These are phyloP conservation scores for Microbotryum silenes-acaulis DNA, from an alignment of 1,284 basidiomycete species.

Conservation along the genomic window DNA sequence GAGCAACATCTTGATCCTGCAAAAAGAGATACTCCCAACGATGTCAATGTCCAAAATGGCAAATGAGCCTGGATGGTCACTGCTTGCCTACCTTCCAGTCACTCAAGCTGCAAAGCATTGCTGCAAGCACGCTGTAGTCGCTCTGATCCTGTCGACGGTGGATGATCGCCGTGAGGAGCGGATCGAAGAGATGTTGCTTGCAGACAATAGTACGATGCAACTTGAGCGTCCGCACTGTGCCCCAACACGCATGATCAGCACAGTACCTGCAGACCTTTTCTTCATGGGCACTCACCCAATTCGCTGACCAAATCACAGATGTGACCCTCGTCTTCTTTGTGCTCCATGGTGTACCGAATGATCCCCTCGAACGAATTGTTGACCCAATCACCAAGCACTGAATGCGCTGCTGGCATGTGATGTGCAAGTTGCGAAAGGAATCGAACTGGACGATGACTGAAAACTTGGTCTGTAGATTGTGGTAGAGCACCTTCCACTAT, in stretches of 20 bases:
- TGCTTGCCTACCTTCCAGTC: conserved; percentile 19
- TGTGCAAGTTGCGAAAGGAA: conserved; percentile 5
- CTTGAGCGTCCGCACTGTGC: no score
- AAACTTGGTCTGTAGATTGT: no score
- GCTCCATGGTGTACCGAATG: conserved; percentile 15
- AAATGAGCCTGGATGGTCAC: no score
- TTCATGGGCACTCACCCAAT: conserved; percentile 7
- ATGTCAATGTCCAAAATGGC: background rate
- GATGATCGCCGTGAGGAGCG: conserved; percentile 19
- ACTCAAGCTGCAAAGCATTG: conserved; percentile 9
- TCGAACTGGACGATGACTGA: background rate
- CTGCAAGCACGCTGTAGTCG: conserved; percentile 6
- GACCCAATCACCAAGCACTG: conserved; percentile 2
- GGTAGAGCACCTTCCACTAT: no score
- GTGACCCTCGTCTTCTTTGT: conserved; percentile 8
- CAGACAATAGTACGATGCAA: background rate
- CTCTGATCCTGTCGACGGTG: conserved; percentile 13
- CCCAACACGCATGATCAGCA: no score
- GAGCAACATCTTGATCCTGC: conserved; percentile 29
- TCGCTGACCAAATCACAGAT: background rate
- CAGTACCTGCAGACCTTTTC: no score
- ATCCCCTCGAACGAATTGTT: conserved; percentile 9
- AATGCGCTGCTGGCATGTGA: background rate
- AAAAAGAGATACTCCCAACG: background rate
- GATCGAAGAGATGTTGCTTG: conserved; percentile 18